A percentile compares a stretch with the other conserved stretches of the same genome.
phyloP scores from a whole-genome alignment of 306 rosid species.

The Rubus idaeus region DNA sequence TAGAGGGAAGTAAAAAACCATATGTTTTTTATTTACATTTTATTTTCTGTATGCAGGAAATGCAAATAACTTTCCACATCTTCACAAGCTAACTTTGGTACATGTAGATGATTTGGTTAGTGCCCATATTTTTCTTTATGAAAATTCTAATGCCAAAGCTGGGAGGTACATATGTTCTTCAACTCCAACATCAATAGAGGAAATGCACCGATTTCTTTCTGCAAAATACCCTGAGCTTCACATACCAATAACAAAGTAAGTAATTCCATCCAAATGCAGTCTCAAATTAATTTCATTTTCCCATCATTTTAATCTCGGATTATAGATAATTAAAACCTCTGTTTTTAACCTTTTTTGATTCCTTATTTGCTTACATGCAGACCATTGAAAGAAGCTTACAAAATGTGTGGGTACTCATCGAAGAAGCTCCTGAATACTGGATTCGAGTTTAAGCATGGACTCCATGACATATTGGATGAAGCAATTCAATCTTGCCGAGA shows the following conservation, averaged over 20 bases:
- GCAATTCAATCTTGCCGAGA: constrained; percentile 44
- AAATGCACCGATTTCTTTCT: constrained; percentile 30
- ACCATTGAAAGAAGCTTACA: constrained; percentile 20
- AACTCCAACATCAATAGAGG: constrained; percentile 28
- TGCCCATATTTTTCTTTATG: constrained; percentile 59
- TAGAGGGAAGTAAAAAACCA: no score
- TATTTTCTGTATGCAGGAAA: constrained; percentile 31
- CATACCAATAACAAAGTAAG: constrained; percentile 54
- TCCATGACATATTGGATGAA: constrained; percentile 44
- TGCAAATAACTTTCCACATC: constrained; percentile 25
- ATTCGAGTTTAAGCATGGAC: constrained; percentile 42
- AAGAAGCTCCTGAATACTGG: constrained; percentile 54
- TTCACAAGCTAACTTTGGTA: constrained; percentile 31
- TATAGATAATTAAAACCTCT: neutral
- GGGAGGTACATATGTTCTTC: constrained; percentile 68
- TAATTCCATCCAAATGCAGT: neutral
- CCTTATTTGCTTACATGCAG: constrained; percentile 20
- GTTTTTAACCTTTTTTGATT: neutral
- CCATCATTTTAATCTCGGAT: neutral
- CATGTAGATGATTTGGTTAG: constrained; percentile 66
- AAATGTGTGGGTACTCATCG: constrained; percentile 25
- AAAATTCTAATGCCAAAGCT: constrained; percentile 40
- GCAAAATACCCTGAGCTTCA: constrained; percentile 45
- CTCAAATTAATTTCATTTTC: neutral
- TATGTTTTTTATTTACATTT: neutral